Base-by-base conservation (phyloP, 768 basidiomycete species). In the Mycena polygramma region DNA sequence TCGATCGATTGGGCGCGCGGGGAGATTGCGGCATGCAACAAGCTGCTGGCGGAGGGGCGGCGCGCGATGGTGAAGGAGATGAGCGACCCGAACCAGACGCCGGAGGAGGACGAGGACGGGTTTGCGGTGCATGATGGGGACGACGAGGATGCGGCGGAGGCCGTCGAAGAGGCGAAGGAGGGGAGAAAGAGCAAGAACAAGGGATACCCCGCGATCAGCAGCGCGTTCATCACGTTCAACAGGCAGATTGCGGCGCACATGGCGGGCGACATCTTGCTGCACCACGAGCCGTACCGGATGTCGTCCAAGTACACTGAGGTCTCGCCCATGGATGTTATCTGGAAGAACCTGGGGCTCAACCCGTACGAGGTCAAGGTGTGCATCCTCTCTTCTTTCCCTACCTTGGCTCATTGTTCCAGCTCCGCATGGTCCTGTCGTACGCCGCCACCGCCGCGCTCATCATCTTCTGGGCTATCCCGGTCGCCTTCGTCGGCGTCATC, bases 211-310 rank as follows among this genome's bases (percentile, higher is more conserved):
- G 86, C 86, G 5, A 69, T 91, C 73, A 91, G 84, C 75, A 92
- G 91, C 39, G 93, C 93, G 10, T 99, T 99, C 79, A 86, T 99
- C 68, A 91, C 93, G 24, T 99, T 98, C 87, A 90, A 96, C 79
- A 87, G 90, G 73, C 97, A 98, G 83, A 94, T 98, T 70, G 93
- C 94, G 4, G 96, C 97, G 20, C 96, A 99, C 80, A 83, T 98
- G 79, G 95, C 94, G 1, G 86, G 87, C 43, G 91, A 96, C 80
- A 83, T 85, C 5, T 81, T 97, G 49, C 82, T 89, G 8, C 94
- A 97, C 79, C 91, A 97, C 76, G 89, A 90, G 60, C 95, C 95
- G 30, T 94, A 94, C 74, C 83, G 88, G 19, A 98, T 98, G 95
- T 85, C 86, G 13, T 83, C 84, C 35, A 89, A 90, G 59, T 93